These are phyloP conservation scores for Aspergillus haitiensis DNA, from an alignment of 495 filamentous ascomycete species.

Conservation along the genomic window DNA sequence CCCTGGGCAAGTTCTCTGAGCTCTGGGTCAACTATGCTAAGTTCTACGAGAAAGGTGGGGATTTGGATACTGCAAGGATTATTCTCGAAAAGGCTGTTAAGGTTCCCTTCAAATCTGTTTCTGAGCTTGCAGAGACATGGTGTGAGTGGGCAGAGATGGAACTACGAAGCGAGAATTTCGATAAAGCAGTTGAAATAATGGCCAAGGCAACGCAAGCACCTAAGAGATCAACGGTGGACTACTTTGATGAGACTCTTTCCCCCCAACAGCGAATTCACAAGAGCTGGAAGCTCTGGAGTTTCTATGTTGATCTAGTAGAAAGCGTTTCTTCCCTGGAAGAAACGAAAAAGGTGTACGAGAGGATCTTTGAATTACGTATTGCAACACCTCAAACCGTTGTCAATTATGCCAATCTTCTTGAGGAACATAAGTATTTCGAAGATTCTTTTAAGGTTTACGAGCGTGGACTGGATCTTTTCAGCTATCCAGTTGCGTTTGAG, in stretches of 20 bases:
- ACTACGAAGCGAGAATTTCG: constrained; percentile 91
- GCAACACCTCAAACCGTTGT: constrained; percentile 97
- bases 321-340: constrained; percentile 89
- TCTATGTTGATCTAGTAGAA: constrained; percentile 98
- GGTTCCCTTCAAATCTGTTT: constrained; percentile 92
- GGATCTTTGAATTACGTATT: constrained; percentile 97
- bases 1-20: constrained; percentile 89
- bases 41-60: constrained; percentile 89
- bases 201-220: constrained; percentile 94
- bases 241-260: constrained; percentile 92
- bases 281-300: constrained; percentile 99
- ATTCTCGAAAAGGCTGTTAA: constrained; percentile 99
- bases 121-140: constrained; percentile 96
- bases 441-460: constrained; percentile 98
- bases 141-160: constrained; percentile 99
- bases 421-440: constrained; percentile 95
- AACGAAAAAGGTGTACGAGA: constrained; percentile 90
- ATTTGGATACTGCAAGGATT: constrained; percentile 78
- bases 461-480: constrained; percentile 93
- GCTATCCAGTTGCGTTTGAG: constrained; percentile 96
- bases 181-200: constrained; percentile 92
- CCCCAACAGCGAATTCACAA: constrained; percentile 98
- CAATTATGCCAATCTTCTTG: constrained; percentile 95
- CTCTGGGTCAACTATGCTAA: constrained; percentile 98
- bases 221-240: constrained; percentile 93